phyloP scores from a whole-genome alignment of 805 yeast species.

The Wickerhamomyces rabaulensis region DNA sequence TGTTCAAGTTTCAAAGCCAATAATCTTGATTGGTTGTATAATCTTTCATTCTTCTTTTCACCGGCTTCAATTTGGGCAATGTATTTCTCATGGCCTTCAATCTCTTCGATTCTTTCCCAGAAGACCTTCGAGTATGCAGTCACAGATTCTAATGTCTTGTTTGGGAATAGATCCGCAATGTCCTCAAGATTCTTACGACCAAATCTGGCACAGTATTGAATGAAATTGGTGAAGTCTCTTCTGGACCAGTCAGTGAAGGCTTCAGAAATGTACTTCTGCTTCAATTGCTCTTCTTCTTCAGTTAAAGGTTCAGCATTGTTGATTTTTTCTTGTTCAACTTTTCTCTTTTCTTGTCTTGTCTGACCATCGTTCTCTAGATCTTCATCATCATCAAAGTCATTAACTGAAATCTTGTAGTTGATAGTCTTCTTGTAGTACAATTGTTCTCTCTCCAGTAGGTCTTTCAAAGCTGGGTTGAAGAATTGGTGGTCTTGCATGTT shows the following conservation, averaged over 20 bases:
- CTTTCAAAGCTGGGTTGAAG: conserved; percentile 49
- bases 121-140: conserved; percentile 52
- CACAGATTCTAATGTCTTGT: conserved; percentile 56
- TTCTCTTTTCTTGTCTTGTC: conserved; percentile 14
- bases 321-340: conserved; percentile 47
- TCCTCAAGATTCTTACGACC: conserved; percentile 49
- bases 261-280: conserved; percentile 45
- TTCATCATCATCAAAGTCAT: conserved; percentile 57
- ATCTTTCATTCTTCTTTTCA: conserved; percentile 57
- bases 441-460: conserved; percentile 58
- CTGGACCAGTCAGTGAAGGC: conserved; percentile 69
- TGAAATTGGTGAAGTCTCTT: conserved; percentile 67
- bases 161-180: conserved; percentile 52
- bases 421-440: conserved; percentile 55
- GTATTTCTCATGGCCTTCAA: conserved; percentile 70
- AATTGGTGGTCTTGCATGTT: conserved; percentile 72
- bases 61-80: conserved; percentile 67
- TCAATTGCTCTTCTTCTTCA: conserved; percentile 52
- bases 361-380: conserved; percentile 12
- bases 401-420: conserved; percentile 50
- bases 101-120: conserved; percentile 54
- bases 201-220: conserved; percentile 62
- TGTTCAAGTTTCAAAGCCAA: conserved; percentile 48
- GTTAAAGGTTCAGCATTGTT: conserved; percentile 54
- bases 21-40: conserved; percentile 49